A percentile compares a stretch with the other conserved stretches of the same genome.
Evolutionary conservation across 2,329 filamentous ascomycete genomes (phyloP).

Genomic region (Stemphylium lycopersici): DNA sequence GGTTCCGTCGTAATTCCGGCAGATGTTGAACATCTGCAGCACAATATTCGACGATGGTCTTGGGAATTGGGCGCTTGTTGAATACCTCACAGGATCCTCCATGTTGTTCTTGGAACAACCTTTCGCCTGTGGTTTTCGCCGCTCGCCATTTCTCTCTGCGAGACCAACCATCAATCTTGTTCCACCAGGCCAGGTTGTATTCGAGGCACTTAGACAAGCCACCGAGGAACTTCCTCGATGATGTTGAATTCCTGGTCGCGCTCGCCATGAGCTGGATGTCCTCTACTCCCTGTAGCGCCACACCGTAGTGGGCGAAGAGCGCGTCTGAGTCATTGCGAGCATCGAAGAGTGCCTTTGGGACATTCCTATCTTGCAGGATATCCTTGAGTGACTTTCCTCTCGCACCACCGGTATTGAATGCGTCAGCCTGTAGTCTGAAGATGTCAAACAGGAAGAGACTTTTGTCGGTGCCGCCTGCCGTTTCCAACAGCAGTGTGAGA

Average conservation of each 20-base stretch:
- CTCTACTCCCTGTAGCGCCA: slow-evolving; percentile 1
- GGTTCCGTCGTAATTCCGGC: too few relatives aligned
- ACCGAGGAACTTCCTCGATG: too few relatives aligned
- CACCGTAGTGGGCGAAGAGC: slow-evolving; percentile 23
- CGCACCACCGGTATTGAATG: slow-evolving; percentile 28
- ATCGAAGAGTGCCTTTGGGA: slow-evolving; percentile 40
- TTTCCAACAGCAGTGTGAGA: background rate
- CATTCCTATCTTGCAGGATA: slow-evolving; percentile 29
- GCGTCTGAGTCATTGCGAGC: slow-evolving; percentile 38
- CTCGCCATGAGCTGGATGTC: slow-evolving; percentile 14
- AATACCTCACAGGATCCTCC: too few relatives aligned
- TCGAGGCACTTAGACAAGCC: background rate
- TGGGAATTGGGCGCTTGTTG: too few relatives aligned
- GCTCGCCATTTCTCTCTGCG: too few relatives aligned
- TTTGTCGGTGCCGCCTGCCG: too few relatives aligned
- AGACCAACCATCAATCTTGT: too few relatives aligned
- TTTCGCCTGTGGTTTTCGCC: too few relatives aligned
- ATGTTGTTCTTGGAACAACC: too few relatives aligned
- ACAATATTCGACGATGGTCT: too few relatives aligned
- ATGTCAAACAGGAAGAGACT: slow-evolving; percentile 20
- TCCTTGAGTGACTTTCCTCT: background rate
- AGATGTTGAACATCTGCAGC: too few relatives aligned
- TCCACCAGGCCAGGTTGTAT: background rate
- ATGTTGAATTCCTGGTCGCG: background rate
- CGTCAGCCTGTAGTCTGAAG: slow-evolving; percentile 24